A percentile compares a stretch with the other conserved stretches of the same genome.
Evolutionary conservation across 768 basidiomycete species (phyloP).

Genomic region (Strobilomyces confusus): DNA sequence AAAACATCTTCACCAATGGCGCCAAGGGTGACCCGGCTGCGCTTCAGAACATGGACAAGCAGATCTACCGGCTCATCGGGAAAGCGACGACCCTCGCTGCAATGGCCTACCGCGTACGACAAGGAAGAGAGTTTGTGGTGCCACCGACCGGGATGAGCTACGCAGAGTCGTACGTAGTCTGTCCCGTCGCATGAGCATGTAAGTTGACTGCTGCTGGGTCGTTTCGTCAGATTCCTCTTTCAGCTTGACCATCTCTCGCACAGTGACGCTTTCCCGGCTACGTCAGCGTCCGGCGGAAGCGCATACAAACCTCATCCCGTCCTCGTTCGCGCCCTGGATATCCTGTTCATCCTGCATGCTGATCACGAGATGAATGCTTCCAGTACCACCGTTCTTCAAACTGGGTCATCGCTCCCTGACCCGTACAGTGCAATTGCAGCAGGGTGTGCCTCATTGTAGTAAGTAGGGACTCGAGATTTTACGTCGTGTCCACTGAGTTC

Average conservation of each 20-base stretch:
- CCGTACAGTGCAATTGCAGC: constrained; percentile 88
- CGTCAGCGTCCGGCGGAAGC: constrained; percentile 46
- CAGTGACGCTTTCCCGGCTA: constrained; percentile 25
- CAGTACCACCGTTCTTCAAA: constrained; percentile 82
- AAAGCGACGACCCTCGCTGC: constrained; percentile 88
- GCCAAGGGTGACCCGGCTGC: constrained; percentile 62
- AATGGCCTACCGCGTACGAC: constrained; percentile 93
- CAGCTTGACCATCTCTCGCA: constrained; percentile 75
- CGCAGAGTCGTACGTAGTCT: constrained; percentile 59
- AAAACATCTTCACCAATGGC: constrained; percentile 70
- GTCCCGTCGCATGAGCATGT: not conserved
- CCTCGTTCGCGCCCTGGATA: constrained; percentile 82
- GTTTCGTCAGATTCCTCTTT: constrained; percentile 65
- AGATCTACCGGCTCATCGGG: constrained; percentile 84
- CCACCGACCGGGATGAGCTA: constrained; percentile 83
- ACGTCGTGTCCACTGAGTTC: not conserved
- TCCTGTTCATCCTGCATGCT: constrained; percentile 83
- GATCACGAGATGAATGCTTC: constrained; percentile 91
- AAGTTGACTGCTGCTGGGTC: not conserved
- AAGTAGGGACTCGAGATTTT: constrained; percentile 29
- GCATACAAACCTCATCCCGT: constrained; percentile 75
- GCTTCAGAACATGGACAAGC: constrained; percentile 83
- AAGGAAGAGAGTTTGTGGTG: constrained; percentile 82
- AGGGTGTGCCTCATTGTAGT: constrained; percentile 87
- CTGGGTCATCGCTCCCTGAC: constrained; percentile 85